These are phyloP conservation scores for Kappamyces sp. DNA, from an alignment of 192 early-diverging fungal species.

Conservation along the genomic window DNA sequence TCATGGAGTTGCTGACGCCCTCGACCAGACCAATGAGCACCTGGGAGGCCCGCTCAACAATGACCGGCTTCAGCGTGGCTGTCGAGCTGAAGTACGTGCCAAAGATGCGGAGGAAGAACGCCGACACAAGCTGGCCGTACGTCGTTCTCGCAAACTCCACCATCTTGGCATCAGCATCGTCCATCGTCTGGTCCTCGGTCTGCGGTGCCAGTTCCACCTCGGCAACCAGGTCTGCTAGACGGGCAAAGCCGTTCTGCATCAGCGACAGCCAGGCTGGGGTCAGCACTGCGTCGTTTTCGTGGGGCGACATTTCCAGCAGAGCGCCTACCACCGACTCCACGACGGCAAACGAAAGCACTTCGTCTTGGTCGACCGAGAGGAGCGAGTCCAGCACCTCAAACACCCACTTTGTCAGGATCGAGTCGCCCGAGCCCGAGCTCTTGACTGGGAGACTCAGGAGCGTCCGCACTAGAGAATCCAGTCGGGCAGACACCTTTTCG, in stretches of 20 bases:
- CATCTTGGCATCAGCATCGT: constrained; percentile 14
- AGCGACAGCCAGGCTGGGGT: constrained; percentile 81
- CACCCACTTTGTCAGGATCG: constrained; percentile 68
- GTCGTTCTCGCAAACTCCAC: constrained; percentile 23
- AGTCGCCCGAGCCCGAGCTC: constrained; percentile 48
- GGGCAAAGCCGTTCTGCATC: constrained; percentile 63
- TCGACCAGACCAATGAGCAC: constrained; percentile 64
- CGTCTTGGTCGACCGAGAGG: constrained; percentile 41
- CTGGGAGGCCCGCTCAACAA: constrained; percentile 55
- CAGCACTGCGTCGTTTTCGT: constrained; percentile 71
- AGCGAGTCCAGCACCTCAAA: constrained; percentile 67
- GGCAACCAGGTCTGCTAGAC: constrained; percentile 51
- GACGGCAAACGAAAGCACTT: constrained; percentile 27
- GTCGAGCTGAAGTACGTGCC: constrained; percentile 19
- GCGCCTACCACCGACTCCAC: constrained; percentile 27
- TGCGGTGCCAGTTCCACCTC: constrained; percentile 13
- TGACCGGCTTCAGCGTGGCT: constrained; percentile 26
- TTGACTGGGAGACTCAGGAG: constrained; percentile 76
- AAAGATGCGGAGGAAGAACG: constrained; percentile 33
- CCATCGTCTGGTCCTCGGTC: constrained; percentile 11
- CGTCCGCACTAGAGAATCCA: constrained; percentile 54
- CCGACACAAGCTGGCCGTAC: constrained; percentile 31
- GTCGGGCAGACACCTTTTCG: constrained; percentile 30
- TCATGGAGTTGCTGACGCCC: constrained; percentile 71
- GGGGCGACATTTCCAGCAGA: constrained; percentile 63